These are phyloP conservation scores for Dianthus caryophyllus DNA, from an alignment of 148 eudicot species.

Conservation along the genomic window DNA sequence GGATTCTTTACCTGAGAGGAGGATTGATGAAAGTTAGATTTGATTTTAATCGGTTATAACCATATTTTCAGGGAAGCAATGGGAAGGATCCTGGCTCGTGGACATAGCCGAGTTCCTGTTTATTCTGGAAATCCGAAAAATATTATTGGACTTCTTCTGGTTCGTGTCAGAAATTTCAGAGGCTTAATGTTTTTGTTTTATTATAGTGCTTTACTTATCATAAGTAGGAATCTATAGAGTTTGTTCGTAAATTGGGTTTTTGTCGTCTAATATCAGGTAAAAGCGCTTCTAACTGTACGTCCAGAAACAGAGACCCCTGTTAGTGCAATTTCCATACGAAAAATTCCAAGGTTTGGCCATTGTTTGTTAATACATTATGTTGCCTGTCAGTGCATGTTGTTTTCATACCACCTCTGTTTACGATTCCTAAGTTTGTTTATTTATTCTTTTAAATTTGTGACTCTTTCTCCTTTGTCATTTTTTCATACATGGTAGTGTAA, in stretches of 20 bases:
- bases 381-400: not conserved
- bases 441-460: too few relatives aligned
- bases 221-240: not conserved
- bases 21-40: not conserved
- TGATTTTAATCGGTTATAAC: not conserved
- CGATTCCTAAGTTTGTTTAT: too few relatives aligned
- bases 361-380: slow-evolving; percentile 8
- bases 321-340: slow-evolving; percentile 90
- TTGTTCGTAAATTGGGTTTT: not conserved
- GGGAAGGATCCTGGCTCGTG: slow-evolving; percentile 94
- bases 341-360: slow-evolving; percentile 72
- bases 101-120: slow-evolving; percentile 97
- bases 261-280: slow-evolving; percentile 48
- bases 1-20: not conserved
- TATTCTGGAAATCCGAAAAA: slow-evolving; percentile 89
- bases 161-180: slow-evolving; percentile 30
- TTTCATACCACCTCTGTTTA: too few relatives aligned
- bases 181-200: slow-evolving; percentile 3
- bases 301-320: slow-evolving; percentile 99
- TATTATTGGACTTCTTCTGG: slow-evolving; percentile 95
- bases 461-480: too few relatives aligned
- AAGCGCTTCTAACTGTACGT: slow-evolving; percentile 90
- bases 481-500: too few relatives aligned
- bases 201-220: not conserved
- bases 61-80: slow-evolving; percentile 77